These are phyloP conservation scores for Scenedesmus sp. DNA, from an alignment of 163 green algal genomes.

Conservation along the genomic window DNA sequence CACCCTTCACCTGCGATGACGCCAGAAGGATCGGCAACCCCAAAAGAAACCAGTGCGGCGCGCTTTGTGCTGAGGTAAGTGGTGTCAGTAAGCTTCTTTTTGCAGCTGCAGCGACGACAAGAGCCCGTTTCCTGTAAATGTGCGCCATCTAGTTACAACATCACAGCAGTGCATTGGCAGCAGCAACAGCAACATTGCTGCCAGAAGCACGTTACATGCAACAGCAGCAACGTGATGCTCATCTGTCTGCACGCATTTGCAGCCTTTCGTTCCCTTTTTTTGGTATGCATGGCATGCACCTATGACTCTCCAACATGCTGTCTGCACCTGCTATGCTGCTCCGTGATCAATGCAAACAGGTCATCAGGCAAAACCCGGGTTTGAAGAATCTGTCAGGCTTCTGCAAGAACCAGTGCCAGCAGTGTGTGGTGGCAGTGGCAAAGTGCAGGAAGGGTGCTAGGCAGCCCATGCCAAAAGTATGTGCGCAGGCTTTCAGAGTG, in stretches of 20 bases:
- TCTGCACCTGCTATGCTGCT: background rate
- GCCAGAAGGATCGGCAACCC: conserved; percentile 16
- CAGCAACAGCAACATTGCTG: too few species aligned
- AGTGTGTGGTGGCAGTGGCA: conserved; percentile 10
- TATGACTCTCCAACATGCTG: too few species aligned
- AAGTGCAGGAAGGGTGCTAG: conserved; percentile 2
- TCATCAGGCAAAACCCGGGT: background rate
- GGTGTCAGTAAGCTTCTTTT: background rate
- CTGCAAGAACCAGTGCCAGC: conserved; percentile 16
- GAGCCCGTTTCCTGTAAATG: too few species aligned
- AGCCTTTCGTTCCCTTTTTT: too few species aligned
- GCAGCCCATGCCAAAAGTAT: background rate
- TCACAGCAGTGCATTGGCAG: too few species aligned
- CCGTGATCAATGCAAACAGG: background rate
- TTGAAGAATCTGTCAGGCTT: background rate
- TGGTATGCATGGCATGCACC: too few species aligned
- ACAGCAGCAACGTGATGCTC: too few species aligned
- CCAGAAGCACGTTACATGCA: too few species aligned
- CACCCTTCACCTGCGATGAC: conserved; percentile 16
- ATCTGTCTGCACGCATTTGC: too few species aligned
- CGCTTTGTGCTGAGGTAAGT: conserved; percentile 1
- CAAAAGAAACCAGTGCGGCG: background rate
- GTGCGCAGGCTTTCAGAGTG: background rate
- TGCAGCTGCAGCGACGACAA: background rate
- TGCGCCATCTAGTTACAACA: background rate